Evolutionary conservation across 2,329 filamentous ascomycete genomes (phyloP), one percentile per base, ranked within the genome.

Genomic region (Exophiala viscosa): DNA sequence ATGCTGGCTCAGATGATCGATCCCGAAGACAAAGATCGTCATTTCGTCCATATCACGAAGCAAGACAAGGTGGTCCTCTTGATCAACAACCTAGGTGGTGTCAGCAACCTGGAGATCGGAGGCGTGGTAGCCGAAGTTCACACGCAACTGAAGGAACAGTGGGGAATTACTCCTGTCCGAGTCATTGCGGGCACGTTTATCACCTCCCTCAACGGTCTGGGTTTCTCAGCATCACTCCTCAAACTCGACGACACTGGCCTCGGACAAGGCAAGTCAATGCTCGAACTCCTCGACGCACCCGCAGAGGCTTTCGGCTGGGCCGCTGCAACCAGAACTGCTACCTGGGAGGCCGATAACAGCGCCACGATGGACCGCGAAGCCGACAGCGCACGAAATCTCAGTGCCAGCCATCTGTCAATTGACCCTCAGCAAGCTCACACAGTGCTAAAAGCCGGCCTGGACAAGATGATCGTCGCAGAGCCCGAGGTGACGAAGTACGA

Each of bases 181-280:
- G 77, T 85, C 41, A 73, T 87, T 34, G 74, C 82, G 28, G 83
- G 85, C 9, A 86, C 84, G 0, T 88, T 84, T 70, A 83, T 88
- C 77, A 88, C 85, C 14, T 86, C 83, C 58, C 68, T 89, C 56
- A 87, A 89, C 59, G 85, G 84, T 1, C 73, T 86, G 6, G 86
- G 86, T 3, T 88, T 89, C 70, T 86, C 83, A 57, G 79, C 87
- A 50, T 85, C 83, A 3, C 65, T 88, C 10, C 71, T 88, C 32
- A 84, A 81, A 65, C 72, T 86, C 7, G 72, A 74, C 5, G 81
- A 86, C 57, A 82, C 81, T 1, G 82, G 80, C 8, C 68, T 82
- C 11, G 76, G 77, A 4, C 47, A 67, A 13, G 76, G 78, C 8
- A 75, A 73, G 50, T 77, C 78, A 1, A 77, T 87, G 69, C 69